A percentile compares a stretch with the other conserved stretches of the same genome.
phyloP scores from a whole-genome alignment of 2,329 filamentous ascomycete species.

The Ophiognomonia clavigignenti-juglandacearum region DNA sequence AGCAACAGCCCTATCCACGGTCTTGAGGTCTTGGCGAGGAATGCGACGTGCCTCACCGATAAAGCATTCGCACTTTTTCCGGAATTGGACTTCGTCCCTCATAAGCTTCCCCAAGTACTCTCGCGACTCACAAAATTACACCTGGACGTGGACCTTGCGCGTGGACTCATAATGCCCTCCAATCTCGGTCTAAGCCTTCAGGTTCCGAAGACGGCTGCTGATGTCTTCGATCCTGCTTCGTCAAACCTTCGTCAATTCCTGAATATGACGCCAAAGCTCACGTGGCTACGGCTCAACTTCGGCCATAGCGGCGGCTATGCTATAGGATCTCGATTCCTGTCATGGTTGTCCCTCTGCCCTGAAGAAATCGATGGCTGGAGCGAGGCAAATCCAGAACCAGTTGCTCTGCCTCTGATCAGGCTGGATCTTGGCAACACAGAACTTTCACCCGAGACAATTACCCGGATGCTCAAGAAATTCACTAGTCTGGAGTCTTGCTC shows the following conservation, averaged over 20 bases:
- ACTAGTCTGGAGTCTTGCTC: neutral
- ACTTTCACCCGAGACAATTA: neutral
- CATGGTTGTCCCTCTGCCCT: constrained; percentile 31
- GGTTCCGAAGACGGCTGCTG: neutral
- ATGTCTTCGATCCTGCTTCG: constrained; percentile 12
- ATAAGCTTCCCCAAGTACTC: constrained; percentile 38
- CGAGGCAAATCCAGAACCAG: constrained; percentile 5
- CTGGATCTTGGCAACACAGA: constrained; percentile 3
- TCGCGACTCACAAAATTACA: constrained; percentile 40
- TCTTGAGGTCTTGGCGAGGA: constrained; percentile 44
- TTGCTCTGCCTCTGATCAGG: constrained; percentile 3
- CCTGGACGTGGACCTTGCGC: constrained; percentile 24
- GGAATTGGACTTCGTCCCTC: constrained; percentile 11
- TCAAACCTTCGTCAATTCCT: constrained; percentile 33
- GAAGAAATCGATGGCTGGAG: neutral
- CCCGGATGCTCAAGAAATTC: constrained; percentile 4
- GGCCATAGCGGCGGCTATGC: neutral
- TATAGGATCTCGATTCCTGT: constrained; percentile 28
- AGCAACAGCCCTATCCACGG: constrained; percentile 32
- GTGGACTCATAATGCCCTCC: too few species aligned
- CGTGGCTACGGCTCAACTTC: constrained; percentile 51
- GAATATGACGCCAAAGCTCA: constrained; percentile 34
- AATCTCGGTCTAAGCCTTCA: neutral
- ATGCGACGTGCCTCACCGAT: constrained; percentile 28
- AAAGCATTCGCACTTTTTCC: constrained; percentile 41